Conservation (phyloP, 768 basidiomycete species). For the Tephrocybe rancida region DNA sequence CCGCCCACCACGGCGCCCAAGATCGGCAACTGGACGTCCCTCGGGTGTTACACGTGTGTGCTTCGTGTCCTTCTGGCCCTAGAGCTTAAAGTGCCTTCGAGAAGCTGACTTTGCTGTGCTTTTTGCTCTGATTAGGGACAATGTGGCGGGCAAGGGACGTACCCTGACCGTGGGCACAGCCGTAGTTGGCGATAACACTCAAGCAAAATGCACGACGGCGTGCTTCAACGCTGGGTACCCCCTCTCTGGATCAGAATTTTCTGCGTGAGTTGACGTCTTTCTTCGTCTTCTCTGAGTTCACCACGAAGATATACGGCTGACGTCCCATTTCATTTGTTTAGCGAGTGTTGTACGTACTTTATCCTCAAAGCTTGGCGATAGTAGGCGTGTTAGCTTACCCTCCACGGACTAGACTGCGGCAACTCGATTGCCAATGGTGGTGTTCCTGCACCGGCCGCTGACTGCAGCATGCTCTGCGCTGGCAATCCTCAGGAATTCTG, state of each 20-base stretch:
- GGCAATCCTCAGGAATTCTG: constrained; percentile 70
- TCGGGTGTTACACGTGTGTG: constrained; percentile 75
- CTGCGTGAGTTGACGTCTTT: constrained; percentile 28
- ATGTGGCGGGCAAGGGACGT: constrained; percentile 42
- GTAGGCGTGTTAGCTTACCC: neutral
- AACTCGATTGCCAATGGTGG: constrained; percentile 46
- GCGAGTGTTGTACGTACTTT: constrained; percentile 55
- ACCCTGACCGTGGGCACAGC: constrained; percentile 37
- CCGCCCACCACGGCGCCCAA: constrained; percentile 53
- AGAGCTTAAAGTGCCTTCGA: constrained; percentile 23
- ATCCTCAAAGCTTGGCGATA: constrained; percentile 8
- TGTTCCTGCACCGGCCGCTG: constrained; percentile 44
- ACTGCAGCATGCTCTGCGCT: constrained; percentile 68
- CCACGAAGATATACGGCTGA: constrained; percentile 2
- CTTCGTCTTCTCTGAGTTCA: constrained; percentile 34
- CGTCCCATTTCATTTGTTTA: constrained; percentile 34
- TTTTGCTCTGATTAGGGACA: constrained; percentile 37
- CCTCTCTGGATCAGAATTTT: constrained; percentile 41
- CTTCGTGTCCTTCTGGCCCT: constrained; percentile 9
- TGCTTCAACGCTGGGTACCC: constrained; percentile 57
- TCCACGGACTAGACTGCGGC: constrained; percentile 47
- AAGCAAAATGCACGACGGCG: constrained; percentile 59
- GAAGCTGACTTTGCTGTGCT: constrained; percentile 44
- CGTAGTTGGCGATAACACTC: constrained; percentile 47
- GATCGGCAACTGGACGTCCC: constrained; percentile 65